phyloP scores from a whole-genome alignment of 2,329 filamentous ascomycete genomes.

The Cadophora sp. region DNA sequence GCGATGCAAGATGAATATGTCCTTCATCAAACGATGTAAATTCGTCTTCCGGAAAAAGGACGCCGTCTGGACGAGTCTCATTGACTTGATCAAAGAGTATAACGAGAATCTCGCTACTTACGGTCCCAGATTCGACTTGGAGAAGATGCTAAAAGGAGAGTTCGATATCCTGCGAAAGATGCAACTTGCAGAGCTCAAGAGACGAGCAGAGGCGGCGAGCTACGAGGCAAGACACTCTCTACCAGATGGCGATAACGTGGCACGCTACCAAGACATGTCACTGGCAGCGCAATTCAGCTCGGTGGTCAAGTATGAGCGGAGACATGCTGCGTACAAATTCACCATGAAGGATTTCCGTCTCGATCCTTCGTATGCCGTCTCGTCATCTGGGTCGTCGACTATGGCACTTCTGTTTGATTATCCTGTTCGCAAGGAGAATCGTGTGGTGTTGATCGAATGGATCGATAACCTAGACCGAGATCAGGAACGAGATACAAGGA shows the following conservation, averaged over 20 bases:
- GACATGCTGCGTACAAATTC: conserved; percentile 37
- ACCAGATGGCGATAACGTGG: conserved; percentile 20
- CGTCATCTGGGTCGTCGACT: conserved; percentile 33
- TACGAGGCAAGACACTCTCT: conserved; percentile 34
- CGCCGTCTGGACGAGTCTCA: conserved; percentile 30
- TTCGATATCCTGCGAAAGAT: conserved; percentile 35
- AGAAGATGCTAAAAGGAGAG: conserved; percentile 35
- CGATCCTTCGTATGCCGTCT: conserved; percentile 35
- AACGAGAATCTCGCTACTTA: conserved; percentile 33
- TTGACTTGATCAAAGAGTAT: conserved; percentile 36
- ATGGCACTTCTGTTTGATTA: conserved; percentile 41
- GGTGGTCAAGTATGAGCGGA: conserved; percentile 36
- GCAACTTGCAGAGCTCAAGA: conserved; percentile 30
- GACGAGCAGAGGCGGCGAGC: conserved; percentile 33
- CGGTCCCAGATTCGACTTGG: conserved; percentile 33
- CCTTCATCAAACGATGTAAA: conserved; percentile 37
- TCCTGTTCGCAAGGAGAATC: conserved; percentile 37
- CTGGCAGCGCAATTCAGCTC: conserved; percentile 38
- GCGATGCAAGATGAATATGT: conserved; percentile 36
- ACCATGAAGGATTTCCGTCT: conserved; percentile 39
- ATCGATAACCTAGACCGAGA: conserved; percentile 32
- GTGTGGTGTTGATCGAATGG: conserved; percentile 41
- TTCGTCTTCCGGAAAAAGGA: conserved; percentile 38
- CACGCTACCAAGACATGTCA: conserved; percentile 32
- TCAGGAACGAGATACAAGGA: conserved; percentile 35